Percentiles rank a stretch among this genome's conserved stretches.
These are phyloP conservation scores for Verticillium dahliae DNA, from an alignment of 2,329 filamentous ascomycete genomes.

Conservation along the genomic window DNA sequence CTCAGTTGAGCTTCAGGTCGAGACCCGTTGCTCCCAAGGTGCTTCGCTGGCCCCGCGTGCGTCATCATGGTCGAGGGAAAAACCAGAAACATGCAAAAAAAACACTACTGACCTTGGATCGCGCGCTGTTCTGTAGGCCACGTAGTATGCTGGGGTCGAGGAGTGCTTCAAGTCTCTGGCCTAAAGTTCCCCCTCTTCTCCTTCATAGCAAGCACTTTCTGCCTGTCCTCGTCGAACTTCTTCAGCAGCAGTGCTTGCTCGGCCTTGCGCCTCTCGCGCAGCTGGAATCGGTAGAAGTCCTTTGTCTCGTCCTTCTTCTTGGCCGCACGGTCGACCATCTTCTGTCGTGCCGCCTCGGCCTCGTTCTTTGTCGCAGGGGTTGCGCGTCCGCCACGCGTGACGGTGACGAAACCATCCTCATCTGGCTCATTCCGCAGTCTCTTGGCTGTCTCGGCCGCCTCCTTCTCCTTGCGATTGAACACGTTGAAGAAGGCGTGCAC, in stretches of 20 bases:
- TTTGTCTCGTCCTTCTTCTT: conserved; percentile 57
- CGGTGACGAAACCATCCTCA: conserved; percentile 92
- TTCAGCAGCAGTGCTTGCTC: conserved; percentile 61
- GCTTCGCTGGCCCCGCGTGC: conserved; percentile 46
- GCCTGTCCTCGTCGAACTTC: conserved; percentile 70
- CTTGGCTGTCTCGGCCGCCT: conserved; percentile 54
- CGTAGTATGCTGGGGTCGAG: neutral
- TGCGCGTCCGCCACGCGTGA: conserved; percentile 68
- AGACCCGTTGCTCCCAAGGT: conserved; percentile 9
- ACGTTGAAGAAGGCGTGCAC: conserved; percentile 82
- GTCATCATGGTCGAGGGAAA: conserved; percentile 35
- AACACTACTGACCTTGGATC: neutral
- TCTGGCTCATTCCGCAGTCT: conserved; percentile 73
- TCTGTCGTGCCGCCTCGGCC: conserved; percentile 51
- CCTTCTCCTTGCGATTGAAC: conserved; percentile 68
- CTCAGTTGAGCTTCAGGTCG: conserved; percentile 15
- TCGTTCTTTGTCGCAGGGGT: conserved; percentile 72
- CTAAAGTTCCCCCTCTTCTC: conserved; percentile 58
- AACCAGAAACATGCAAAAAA: conserved; percentile 2
- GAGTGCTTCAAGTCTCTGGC: conserved; percentile 34
- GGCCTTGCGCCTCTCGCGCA: conserved; percentile 70
- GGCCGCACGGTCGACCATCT: conserved; percentile 56
- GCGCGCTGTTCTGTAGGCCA: neutral
- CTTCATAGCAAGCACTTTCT: conserved; percentile 65
- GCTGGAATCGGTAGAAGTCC: conserved; percentile 82